Percentiles rank a stretch among this genome's conserved stretches.
Conservation (phyloP, 2,329 filamentous ascomycete species). For the Ilyonectria mors-panacis region DNA sequence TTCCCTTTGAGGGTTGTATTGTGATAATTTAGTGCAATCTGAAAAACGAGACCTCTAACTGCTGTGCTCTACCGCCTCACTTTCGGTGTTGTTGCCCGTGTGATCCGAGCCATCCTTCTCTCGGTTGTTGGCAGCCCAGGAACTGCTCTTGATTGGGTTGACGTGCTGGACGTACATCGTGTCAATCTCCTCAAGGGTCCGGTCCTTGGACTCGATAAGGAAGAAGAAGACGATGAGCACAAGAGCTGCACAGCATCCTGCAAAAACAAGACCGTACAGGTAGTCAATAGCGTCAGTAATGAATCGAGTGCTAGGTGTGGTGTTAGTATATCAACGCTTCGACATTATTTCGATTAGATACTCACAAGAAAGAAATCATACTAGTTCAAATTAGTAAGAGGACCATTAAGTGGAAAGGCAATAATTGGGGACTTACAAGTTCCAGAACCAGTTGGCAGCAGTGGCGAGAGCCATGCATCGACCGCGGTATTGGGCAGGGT, state of each 20-base stretch:
- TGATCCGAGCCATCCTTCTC: constrained; percentile 14
- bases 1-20: no score
- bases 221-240: constrained; percentile 81
- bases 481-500: constrained; percentile 70
- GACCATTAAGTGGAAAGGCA: constrained; percentile 22
- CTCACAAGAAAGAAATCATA: constrained; percentile 64
- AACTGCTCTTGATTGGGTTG: constrained; percentile 63
- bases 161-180: constrained; percentile 76
- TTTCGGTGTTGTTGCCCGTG: constrained; percentile 15
- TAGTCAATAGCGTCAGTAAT: constrained; percentile 80
- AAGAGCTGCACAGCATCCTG: constrained; percentile 75
- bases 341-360: neutral
- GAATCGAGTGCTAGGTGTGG: constrained; percentile 71
- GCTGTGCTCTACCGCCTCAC: neutral
- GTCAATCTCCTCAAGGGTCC: constrained; percentile 82
- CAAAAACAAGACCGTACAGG: constrained; percentile 80
- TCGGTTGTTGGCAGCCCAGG: constrained; percentile 41
- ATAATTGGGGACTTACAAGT: constrained; percentile 63
- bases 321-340: constrained; percentile 39
- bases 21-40: neutral
- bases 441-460: constrained; percentile 75
- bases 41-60: neutral
- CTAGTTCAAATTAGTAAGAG: constrained; percentile 34
- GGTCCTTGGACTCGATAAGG: constrained; percentile 80
- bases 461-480: constrained; percentile 70